These are phyloP conservation scores for Mucor saturninus DNA, from an alignment of 371 early-diverging fungal genomes.

Conservation along the genomic window DNA sequence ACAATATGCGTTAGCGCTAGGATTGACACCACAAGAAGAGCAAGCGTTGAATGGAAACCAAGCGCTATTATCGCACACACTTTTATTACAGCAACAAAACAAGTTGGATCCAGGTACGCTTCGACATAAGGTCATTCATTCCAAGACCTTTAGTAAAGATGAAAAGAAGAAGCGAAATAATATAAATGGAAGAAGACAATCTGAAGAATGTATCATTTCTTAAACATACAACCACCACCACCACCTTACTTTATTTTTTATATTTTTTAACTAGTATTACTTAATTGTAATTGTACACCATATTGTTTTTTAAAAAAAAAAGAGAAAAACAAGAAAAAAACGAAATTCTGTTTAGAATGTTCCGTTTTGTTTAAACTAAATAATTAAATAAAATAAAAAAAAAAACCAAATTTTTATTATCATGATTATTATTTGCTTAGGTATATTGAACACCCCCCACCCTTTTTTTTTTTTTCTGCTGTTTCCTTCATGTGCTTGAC, in stretches of 20 bases:
- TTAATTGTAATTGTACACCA: conserved; percentile 5
- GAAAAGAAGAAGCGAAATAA: conserved; percentile 24
- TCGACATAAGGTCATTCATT: conserved; percentile 16
- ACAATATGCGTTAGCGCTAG: conserved; percentile 39
- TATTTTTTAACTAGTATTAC: conserved; percentile 9
- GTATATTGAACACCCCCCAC: too few relatives aligned
- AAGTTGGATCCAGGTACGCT: conserved; percentile 19
- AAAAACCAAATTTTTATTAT: too few relatives aligned
- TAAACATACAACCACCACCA: not conserved
- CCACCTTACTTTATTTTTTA: not conserved
- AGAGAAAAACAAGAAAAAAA: not conserved
- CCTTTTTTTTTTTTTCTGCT: not conserved
- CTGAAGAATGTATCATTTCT: conserved; percentile 33
- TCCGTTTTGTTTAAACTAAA: not conserved
- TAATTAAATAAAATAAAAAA: too few relatives aligned
- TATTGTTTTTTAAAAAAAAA: not conserved
- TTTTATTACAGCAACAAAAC: conserved; percentile 35
- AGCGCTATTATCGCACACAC: conserved; percentile 44
- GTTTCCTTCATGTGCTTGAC: not conserved
- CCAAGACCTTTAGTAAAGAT: conserved; percentile 13
- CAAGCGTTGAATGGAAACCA: conserved; percentile 43
- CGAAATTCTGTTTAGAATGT: not conserved
- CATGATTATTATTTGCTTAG: too few relatives aligned
- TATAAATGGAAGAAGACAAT: conserved; percentile 24
- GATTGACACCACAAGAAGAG: conserved; percentile 48